Percentiles rank a stretch among this genome's conserved stretches.
Evolutionary conservation across 129 eudicot species (phyloP).

Genomic region (Apium graveolens): DNA sequence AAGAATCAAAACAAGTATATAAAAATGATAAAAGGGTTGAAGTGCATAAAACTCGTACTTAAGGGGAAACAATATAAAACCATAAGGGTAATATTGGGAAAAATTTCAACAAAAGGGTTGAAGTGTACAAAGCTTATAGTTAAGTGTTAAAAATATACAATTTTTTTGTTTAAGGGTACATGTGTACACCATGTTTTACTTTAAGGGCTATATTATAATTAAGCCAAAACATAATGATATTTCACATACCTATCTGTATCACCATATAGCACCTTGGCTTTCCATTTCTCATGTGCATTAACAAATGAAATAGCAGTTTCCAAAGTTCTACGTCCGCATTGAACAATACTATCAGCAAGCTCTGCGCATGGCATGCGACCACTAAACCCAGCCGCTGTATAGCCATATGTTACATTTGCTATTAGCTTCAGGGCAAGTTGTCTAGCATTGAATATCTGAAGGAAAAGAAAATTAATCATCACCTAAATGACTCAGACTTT

Average conservation of each 20-base stretch:
- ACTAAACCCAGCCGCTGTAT: slow-evolving; percentile 99
- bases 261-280: slow-evolving; percentile 85
- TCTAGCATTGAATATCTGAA: slow-evolving; percentile 77
- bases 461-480: slow-evolving; percentile 11
- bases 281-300: slow-evolving; percentile 67
- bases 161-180: no score
- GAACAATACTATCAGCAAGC: slow-evolving; percentile 98
- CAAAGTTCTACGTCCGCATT: slow-evolving; percentile 93
- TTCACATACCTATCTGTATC: slow-evolving; percentile 82
- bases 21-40: no score
- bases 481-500: slow-evolving; percentile 4
- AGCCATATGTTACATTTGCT: slow-evolving; percentile 94
- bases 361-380: slow-evolving; percentile 99
- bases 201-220: no score
- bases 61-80: no score
- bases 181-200: no score
- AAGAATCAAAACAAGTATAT: no score
- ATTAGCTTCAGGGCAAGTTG: slow-evolving; percentile 96
- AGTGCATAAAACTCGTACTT: no score
- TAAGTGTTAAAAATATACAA: no score
- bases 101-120: no score
- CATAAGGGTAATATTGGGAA: no score
- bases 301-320: slow-evolving; percentile 76
- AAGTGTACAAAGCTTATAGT: no score
- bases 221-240: neutral